A percentile compares a stretch with the other conserved stretches of the same genome.
Conservation (phyloP, 2,329 filamentous ascomycete species). For the Fusarium robinianum region DNA sequence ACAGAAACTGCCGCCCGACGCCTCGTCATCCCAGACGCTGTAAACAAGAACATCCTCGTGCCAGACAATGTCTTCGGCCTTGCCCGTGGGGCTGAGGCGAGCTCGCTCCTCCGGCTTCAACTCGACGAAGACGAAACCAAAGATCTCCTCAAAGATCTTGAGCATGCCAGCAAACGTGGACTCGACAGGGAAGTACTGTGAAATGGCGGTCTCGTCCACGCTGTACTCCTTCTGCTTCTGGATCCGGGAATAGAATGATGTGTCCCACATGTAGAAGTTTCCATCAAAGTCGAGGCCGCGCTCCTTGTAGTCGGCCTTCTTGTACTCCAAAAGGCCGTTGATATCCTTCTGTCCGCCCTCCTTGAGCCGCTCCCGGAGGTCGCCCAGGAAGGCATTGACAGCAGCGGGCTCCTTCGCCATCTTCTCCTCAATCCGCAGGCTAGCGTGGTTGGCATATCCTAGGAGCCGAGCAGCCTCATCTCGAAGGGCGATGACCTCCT, state of each 20-base stretch:
- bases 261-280: conserved; percentile 82
- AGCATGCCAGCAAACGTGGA: conserved; percentile 78
- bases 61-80: conserved; percentile 75
- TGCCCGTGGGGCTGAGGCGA: conserved; percentile 67
- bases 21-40: conserved; percentile 79
- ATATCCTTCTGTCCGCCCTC: conserved; percentile 74
- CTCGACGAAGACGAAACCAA: conserved; percentile 79
- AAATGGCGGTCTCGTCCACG: conserved; percentile 78
- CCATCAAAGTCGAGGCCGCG: conserved; percentile 64
- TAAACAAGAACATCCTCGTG: conserved; percentile 83
- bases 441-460: conserved; percentile 77
- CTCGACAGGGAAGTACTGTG: conserved; percentile 81
- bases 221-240: conserved; percentile 81
- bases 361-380: conserved; percentile 68
- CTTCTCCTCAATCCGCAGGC: conserved; percentile 78
- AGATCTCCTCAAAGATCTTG: conserved; percentile 80
- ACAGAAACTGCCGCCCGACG: conserved; percentile 72
- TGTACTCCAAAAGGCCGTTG: conserved; percentile 70
- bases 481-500: conserved; percentile 72
- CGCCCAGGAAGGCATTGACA: conserved; percentile 73
- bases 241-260: conserved; percentile 77
- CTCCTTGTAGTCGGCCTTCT: conserved; percentile 69
- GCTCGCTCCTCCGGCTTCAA: conserved; percentile 68
- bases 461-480: conserved; percentile 78
- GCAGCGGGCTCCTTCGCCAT: conserved; percentile 80